Evolutionary conservation across 345 rosid species (phyloP).

Genomic region (Brassica nigra): DNA sequence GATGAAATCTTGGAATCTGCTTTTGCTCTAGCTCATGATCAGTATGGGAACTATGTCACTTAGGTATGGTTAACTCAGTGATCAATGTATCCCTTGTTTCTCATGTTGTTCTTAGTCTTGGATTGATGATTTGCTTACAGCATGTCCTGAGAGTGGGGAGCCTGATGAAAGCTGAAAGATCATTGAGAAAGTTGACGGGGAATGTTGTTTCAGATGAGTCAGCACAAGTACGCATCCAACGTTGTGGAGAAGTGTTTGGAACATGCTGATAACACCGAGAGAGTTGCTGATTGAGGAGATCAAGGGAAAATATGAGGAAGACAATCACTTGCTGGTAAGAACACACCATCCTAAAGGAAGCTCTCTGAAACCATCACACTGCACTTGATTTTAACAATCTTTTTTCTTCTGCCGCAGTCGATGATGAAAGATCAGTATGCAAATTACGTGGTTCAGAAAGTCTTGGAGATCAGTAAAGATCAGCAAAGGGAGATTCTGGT

Average conservation of each 20-base stretch:
- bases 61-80: conserved; percentile 58
- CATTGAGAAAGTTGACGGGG: conserved; percentile 68
- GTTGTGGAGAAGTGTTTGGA: conserved; percentile 95
- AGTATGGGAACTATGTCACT: conserved; percentile 95
- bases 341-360: neutral
- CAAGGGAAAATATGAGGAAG: conserved; percentile 56
- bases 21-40: conserved; percentile 82
- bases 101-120: conserved; percentile 2
- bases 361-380: neutral
- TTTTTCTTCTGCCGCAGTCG: conserved; percentile 39
- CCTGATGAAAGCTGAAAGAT: conserved; percentile 70
- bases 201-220: conserved; percentile 84
- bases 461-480: conserved; percentile 77
- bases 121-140: conserved; percentile 44
- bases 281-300: conserved; percentile 83
- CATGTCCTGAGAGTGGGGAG: conserved; percentile 89
- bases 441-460: conserved; percentile 92
- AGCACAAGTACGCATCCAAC: conserved; percentile 96
- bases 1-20: conserved; percentile 91
- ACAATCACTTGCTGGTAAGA: too few relatives aligned
- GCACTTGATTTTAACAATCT: neutral
- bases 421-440: conserved; percentile 99
- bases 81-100: neutral
- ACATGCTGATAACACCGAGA: conserved; percentile 65
- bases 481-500: conserved; percentile 67